phyloP scores from a whole-genome alignment of 305 asterid genomes.

The Solanum aculeatissimum region DNA sequence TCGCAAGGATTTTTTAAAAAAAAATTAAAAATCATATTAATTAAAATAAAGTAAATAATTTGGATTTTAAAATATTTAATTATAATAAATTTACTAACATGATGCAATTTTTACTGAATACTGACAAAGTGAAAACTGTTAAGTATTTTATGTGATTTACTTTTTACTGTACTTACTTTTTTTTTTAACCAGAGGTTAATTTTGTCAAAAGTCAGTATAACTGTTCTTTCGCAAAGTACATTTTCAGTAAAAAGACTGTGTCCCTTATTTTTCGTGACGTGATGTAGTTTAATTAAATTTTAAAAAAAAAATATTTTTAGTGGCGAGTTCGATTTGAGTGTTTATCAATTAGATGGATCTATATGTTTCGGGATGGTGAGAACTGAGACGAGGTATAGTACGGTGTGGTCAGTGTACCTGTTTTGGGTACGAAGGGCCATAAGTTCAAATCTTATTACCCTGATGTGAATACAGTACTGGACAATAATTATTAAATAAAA shows the following conservation, averaged over 20 bases:
- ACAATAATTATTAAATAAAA: too few species aligned
- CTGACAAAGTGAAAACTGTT: background rate
- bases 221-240: slow-evolving; percentile 1
- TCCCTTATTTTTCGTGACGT: slow-evolving; percentile 8
- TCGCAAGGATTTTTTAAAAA: too few species aligned
- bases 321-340: too few species aligned
- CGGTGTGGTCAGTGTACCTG: fast-evolving
- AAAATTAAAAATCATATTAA: background rate
- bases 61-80: background rate
- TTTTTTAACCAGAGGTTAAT: slow-evolving; percentile 15
- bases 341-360: too few species aligned
- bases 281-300: background rate
- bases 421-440: too few species aligned
- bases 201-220: slow-evolving; percentile 11
- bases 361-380: too few species aligned
- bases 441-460: too few species aligned
- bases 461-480: too few species aligned
- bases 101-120: background rate
- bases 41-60: background rate
- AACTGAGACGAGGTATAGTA: too few species aligned
- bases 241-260: slow-evolving; percentile 11
- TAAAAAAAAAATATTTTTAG: background rate
- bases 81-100: background rate
- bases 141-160: background rate
- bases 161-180: background rate